phyloP scores from a whole-genome alignment of 2,329 filamentous ascomycete genomes.

The Penicillium griseofulvum region DNA sequence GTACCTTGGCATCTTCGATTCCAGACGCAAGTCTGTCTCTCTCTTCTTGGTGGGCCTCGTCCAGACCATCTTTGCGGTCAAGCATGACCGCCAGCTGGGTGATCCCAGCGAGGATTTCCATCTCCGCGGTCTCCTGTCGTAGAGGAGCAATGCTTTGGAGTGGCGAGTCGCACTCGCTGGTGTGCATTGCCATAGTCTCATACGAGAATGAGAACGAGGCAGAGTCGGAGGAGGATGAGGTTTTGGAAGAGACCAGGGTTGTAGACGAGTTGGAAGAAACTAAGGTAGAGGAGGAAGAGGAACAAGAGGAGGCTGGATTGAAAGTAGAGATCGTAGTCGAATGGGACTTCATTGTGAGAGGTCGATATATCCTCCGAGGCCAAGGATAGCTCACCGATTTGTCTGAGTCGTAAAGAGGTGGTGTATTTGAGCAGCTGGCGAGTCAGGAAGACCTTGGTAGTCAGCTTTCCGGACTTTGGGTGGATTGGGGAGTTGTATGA shows the following conservation, averaged over 20 bases:
- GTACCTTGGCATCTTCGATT: neutral
- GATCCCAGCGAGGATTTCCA: neutral
- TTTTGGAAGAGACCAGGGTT: neutral
- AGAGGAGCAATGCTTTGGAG: neutral
- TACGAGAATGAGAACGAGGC: neutral
- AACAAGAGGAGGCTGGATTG: neutral
- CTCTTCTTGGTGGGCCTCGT: neutral
- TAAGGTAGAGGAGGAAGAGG: neutral
- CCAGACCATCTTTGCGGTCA: neutral
- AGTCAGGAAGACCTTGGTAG: too few relatives aligned
- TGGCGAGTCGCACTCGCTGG: neutral
- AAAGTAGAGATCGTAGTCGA: neutral
- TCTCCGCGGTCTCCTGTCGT: neutral
- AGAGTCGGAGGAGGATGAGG: neutral
- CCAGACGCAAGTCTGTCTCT: neutral
- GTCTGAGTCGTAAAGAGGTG: too few relatives aligned
- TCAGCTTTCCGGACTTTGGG: too few relatives aligned
- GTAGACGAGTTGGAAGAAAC: neutral
- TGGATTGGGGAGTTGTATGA: neutral
- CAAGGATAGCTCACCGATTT: too few relatives aligned
- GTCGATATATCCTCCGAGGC: too few relatives aligned
- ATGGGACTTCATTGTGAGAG: neutral
- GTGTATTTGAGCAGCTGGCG: too few relatives aligned
- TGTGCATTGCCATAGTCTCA: neutral
- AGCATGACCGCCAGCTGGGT: neutral